Evolutionary conservation across 2,329 filamentous ascomycete species (phyloP), one percentile per base, ranked within the genome.

Genomic region (Fusarium sp.): DNA sequence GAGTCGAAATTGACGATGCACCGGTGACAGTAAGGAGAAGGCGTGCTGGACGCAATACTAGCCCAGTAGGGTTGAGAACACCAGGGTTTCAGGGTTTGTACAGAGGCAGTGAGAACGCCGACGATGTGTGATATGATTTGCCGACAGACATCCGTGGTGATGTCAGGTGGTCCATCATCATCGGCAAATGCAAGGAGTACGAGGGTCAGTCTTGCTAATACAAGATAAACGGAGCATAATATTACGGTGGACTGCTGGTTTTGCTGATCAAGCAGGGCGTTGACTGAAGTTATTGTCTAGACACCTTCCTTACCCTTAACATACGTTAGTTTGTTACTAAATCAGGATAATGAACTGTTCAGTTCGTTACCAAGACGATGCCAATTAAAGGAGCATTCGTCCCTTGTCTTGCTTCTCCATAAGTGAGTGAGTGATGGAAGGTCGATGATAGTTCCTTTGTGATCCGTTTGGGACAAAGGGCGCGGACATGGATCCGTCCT

Each of bases 51-150:
- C 78, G 77, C 58, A 77, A 75, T 38, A 75, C 71, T 29, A 84
- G 82, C 37, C 83, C 84, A 7, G 58, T 71, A 37, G 83, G 83
- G n/a, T 66, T 86, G 56, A 76, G 78, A 33, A 81, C 79, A n/a
- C 80, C 81, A n/a, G 84, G 84, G 1, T 85, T 85, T 66, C 78
- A 77, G 68, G 84, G 86, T 18, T 78, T 87, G 29, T 85, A 87
- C 69, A 84, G 84, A 27, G 86, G 85, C 18, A 78, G 78, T 52
- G 86, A 88, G 76, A 88, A 88, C 75, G 79, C 80, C 4, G 83
- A 85, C 45, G 85, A 86, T 48, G 44, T 31, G 23, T 72, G 61
- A 73, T 31, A n/a, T 72, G 66, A 73, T 59, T 54, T 60, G 41
- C 54, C 39, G 39, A 60, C 48, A 60, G 31, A 60, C 48, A 67